Evolutionary conservation across 176 grass and related monocot genomes (phyloP).

Genomic region (Neostapfia colusana): DNA sequence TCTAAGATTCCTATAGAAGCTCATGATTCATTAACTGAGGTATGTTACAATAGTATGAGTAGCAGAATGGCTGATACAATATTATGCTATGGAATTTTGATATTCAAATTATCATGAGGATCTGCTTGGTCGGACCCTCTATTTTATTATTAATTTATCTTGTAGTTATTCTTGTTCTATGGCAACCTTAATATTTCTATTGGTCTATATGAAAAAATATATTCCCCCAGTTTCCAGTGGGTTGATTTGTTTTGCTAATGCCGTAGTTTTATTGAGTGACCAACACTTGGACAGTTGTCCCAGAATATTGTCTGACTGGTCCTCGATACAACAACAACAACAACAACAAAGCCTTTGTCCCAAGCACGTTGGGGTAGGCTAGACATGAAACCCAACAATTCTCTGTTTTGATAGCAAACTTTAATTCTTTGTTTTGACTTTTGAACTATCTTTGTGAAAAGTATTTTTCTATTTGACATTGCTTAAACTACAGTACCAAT

Average conservation of each 20-base stretch:
- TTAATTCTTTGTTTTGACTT: neutral
- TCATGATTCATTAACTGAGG: constrained; percentile 70
- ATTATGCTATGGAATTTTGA: constrained; percentile 34
- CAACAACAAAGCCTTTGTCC: no score
- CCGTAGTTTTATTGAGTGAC: neutral
- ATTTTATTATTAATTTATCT: neutral
- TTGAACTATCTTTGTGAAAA: constrained; percentile 5
- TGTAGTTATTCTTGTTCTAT: constrained; percentile 20
- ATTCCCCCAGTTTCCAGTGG: constrained; percentile 21
- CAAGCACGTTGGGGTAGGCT: no score
- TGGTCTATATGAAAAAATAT: constrained; percentile 18
- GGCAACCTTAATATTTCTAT: neutral
- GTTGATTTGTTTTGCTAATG: neutral
- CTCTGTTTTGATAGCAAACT: no score
- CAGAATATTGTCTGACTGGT: neutral
- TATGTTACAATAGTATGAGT: constrained; percentile 36
- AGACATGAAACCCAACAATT: no score
- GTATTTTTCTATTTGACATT: neutral
- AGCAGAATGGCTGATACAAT: neutral
- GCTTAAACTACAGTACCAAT: neutral
- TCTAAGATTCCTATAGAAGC: constrained; percentile 49
- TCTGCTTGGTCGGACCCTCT: constrained; percentile 1
- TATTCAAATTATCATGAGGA: neutral
- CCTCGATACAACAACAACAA: no score
- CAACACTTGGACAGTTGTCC: neutral